Evolutionary conservation across 176 grass and related monocot species (phyloP).

Genomic region (Oryza punctata): DNA sequence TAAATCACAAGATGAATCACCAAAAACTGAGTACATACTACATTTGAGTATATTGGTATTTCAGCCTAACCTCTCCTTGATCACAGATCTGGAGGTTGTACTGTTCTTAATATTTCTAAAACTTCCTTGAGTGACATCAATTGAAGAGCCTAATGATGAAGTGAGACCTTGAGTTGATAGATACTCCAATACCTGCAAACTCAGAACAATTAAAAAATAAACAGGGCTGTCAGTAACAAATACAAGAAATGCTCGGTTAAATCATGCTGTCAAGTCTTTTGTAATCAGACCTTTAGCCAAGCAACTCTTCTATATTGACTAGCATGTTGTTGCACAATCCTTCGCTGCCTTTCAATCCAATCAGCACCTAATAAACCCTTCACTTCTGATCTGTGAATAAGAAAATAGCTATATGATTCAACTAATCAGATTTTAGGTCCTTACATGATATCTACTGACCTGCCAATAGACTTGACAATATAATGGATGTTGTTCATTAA

Average conservation of each 20-base stretch:
- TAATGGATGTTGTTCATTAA: constrained; percentile 86
- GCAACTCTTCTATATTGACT: constrained; percentile 63
- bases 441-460: constrained; percentile 33
- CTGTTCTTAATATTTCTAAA: constrained; percentile 31
- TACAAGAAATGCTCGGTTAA: background rate
- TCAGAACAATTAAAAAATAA: background rate
- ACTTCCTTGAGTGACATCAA: constrained; percentile 35
- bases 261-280: constrained; percentile 7
- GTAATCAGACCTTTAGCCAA: constrained; percentile 67
- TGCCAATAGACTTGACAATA: constrained; percentile 61
- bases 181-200: constrained; percentile 54
- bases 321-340: constrained; percentile 69
- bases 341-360: constrained; percentile 67
- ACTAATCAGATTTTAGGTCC: background rate
- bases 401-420: constrained; percentile 28
- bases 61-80: constrained; percentile 45
- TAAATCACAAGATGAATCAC: constrained; percentile 1
- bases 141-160: constrained; percentile 43
- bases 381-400: constrained; percentile 51
- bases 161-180: constrained; percentile 59
- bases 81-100: constrained; percentile 32
- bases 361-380: constrained; percentile 71
- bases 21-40: background rate
- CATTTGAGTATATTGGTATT: background rate
- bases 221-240: constrained; percentile 6